Percentiles rank a stretch among this genome's conserved stretches.
These are phyloP conservation scores for Thamnidium elegans DNA, from an alignment of 192 early-diverging fungal species.

Conservation along the genomic window DNA sequence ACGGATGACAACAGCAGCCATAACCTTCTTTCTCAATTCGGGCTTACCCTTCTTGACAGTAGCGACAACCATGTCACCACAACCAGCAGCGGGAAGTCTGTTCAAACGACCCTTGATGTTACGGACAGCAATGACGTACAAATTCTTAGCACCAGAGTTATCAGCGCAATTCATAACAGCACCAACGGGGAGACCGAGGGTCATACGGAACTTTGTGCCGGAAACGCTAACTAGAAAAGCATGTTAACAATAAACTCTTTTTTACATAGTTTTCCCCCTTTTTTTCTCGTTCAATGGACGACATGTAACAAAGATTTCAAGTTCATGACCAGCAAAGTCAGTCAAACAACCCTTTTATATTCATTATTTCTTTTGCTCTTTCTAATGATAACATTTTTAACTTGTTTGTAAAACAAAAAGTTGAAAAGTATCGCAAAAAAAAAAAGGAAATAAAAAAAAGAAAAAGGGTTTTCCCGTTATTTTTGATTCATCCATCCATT, in stretches of 20 bases:
- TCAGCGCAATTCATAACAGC: constrained; percentile 99
- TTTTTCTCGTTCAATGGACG: not conserved
- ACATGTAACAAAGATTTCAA: too few species aligned
- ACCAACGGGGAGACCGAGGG: constrained; percentile 88
- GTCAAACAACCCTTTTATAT: too few species aligned
- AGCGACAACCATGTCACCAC: constrained; percentile 99
- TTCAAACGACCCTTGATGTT: constrained; percentile 95
- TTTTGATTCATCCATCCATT: not conserved
- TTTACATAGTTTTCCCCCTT: not conserved
- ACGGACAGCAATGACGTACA: constrained; percentile 98
- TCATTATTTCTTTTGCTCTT: not conserved
- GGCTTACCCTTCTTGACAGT: constrained; percentile 99
- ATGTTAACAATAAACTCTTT: not conserved
- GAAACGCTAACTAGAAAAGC: constrained; percentile 57
- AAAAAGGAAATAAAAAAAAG: too few species aligned
- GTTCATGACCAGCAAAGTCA: too few species aligned
- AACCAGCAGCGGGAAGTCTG: constrained; percentile 96
- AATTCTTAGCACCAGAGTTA: constrained; percentile 99
- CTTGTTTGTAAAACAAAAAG: not conserved
- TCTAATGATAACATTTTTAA: not conserved
- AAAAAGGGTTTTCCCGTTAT: not conserved
- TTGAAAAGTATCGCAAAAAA: too few species aligned
- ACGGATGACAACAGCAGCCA: constrained; percentile 98
- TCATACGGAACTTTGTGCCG: constrained; percentile 99
- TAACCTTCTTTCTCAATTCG: constrained; percentile 99